A percentile compares a stretch with the other conserved stretches of the same genome.
Evolutionary conservation across 2,329 filamentous ascomycete species (phyloP).

Genomic region (Talaromyces sp.): DNA sequence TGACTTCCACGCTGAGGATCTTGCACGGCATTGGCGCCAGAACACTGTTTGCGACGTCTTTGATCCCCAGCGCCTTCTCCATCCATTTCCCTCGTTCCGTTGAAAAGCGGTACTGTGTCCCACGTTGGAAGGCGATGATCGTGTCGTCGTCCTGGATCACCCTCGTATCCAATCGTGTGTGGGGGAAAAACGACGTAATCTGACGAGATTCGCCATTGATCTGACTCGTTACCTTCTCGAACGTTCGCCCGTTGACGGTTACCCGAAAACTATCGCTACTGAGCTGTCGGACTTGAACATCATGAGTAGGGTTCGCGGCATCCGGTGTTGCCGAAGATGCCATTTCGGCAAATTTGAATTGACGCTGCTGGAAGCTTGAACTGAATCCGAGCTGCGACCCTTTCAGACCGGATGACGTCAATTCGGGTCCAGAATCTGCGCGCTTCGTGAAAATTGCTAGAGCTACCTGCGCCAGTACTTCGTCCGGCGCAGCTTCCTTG

Average conservation of each 20-base stretch:
- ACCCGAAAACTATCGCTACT: constrained; percentile 50
- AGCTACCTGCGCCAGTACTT: constrained; percentile 83
- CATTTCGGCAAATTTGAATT: constrained; percentile 55
- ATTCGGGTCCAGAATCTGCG: constrained; percentile 29
- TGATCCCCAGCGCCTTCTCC: constrained; percentile 79
- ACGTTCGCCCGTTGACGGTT: constrained; percentile 39
- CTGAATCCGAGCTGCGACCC: constrained; percentile 55
- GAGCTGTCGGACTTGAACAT: constrained; percentile 53
- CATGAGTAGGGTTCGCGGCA: constrained; percentile 31
- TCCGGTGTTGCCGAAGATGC: constrained; percentile 44
- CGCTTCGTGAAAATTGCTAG: constrained; percentile 64
- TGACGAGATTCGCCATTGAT: constrained; percentile 42
- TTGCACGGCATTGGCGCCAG: constrained; percentile 97
- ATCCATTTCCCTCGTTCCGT: constrained; percentile 69
- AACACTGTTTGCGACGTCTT: constrained; percentile 77
- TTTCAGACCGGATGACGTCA: constrained; percentile 24
- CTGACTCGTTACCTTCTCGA: constrained; percentile 48
- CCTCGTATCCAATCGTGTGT: constrained; percentile 74
- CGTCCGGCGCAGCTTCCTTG: constrained; percentile 58
- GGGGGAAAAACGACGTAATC: constrained; percentile 74
- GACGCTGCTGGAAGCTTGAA: constrained; percentile 61
- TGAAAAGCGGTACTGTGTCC: constrained; percentile 55
- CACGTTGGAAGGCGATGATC: constrained; percentile 73
- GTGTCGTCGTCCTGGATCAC: constrained; percentile 56
- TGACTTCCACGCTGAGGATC: constrained; percentile 82